Conservation (phyloP, 768 basidiomycete species). For the Cantharellus cinnabarinus region DNA sequence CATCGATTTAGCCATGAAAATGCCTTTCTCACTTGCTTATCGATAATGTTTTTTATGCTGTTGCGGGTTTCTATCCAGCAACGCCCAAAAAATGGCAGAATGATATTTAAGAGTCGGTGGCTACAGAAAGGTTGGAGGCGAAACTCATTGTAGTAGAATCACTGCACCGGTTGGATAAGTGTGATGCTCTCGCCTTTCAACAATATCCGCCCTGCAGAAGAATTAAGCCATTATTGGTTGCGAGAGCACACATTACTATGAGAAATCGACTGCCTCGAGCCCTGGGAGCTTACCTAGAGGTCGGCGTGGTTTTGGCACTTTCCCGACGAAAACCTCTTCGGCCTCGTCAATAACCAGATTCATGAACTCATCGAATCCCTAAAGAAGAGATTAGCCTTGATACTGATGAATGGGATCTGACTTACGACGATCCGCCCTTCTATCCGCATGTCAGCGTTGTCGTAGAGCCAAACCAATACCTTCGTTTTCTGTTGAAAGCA, state of each 20-base stretch:
- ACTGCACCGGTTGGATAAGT: slow-evolving; percentile 48
- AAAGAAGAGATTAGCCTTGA: slow-evolving; percentile 20
- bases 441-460: slow-evolving; percentile 90
- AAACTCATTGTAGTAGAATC: background rate
- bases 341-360: slow-evolving; percentile 91
- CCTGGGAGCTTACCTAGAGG: slow-evolving; percentile 44
- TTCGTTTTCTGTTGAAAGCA: slow-evolving; percentile 40
- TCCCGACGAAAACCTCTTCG: slow-evolving; percentile 65
- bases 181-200: slow-evolving; percentile 98
- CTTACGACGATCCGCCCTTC: slow-evolving; percentile 90
- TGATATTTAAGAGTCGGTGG: too few species aligned
- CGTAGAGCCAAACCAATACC: slow-evolving; percentile 87
- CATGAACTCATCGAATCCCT: slow-evolving; percentile 99
- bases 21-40: too few species aligned
- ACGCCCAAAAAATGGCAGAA: too few species aligned
- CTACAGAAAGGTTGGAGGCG: background rate
- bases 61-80: too few species aligned
- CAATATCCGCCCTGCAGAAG: slow-evolving; percentile 60
- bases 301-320: slow-evolving; percentile 67
- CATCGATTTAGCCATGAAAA: too few species aligned
- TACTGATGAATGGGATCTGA: slow-evolving; percentile 15
- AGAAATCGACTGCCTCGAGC: background rate
- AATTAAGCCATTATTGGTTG: background rate
- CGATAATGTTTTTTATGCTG: too few species aligned
- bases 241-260: background rate